phyloP scores from a whole-genome alignment of 768 basidiomycete species.

The Suillus clintonianus region DNA sequence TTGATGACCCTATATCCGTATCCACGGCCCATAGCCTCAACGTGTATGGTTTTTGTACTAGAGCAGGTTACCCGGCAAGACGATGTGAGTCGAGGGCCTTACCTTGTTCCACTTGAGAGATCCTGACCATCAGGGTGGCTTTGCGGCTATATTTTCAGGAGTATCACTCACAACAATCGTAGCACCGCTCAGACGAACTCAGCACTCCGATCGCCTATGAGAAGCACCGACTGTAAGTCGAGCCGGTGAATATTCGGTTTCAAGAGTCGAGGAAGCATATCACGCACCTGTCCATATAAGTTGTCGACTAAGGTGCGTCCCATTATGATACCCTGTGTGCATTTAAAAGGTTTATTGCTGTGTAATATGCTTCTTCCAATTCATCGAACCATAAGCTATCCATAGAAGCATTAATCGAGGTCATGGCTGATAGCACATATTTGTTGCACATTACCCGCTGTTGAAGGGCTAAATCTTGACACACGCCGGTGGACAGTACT shows the following conservation, averaged over 20 bases:
- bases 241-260: not conserved
- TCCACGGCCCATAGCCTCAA: not conserved
- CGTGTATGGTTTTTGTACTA: not conserved
- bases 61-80: not conserved
- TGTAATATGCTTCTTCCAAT: too few relatives aligned
- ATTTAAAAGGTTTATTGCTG: not conserved
- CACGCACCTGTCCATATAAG: not conserved
- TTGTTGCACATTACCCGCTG: too few relatives aligned
- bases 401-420: too few relatives aligned
- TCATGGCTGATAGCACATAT: too few relatives aligned
- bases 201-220: not conserved
- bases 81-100: not conserved
- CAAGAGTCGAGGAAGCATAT: not conserved
- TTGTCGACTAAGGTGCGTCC: not conserved
- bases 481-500: too few relatives aligned
- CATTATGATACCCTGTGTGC: not conserved
- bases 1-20: not conserved
- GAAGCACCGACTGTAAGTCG: not conserved
- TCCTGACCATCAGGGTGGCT: not conserved
- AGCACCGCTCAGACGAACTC: not conserved
- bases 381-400: too few relatives aligned
- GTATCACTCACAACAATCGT: not conserved
- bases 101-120: not conserved
- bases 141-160: too few relatives aligned
- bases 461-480: too few relatives aligned